Conservation (phyloP, 805 yeast genomes). For the Kuraishia molischiana region DNA sequence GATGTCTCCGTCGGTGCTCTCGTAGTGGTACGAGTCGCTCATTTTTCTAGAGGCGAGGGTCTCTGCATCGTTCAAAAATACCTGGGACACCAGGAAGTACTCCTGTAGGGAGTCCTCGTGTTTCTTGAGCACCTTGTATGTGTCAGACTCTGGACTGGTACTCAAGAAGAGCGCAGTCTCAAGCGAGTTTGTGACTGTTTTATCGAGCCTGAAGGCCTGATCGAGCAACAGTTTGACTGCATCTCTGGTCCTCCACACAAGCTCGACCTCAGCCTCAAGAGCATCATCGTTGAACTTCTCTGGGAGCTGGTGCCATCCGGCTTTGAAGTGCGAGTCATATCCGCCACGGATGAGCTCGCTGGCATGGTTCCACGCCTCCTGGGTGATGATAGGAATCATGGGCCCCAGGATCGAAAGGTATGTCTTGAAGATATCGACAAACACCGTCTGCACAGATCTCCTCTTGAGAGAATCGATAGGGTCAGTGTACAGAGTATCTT, state of each 20-base stretch:
- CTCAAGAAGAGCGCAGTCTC: constrained; percentile 40
- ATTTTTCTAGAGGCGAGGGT: background rate
- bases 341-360: constrained; percentile 22
- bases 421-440: constrained; percentile 45
- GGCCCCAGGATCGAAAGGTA: constrained; percentile 72
- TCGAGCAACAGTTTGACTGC: constrained; percentile 44
- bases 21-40: constrained; percentile 14
- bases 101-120: constrained; percentile 40
- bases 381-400: constrained; percentile 72
- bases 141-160: constrained; percentile 4
- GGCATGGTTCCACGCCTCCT: constrained; percentile 74
- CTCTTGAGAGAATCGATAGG: constrained; percentile 34
- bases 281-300: constrained; percentile 20
- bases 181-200: constrained; percentile 43
- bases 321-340: constrained; percentile 34
- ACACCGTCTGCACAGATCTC: constrained; percentile 53
- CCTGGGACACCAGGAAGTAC: constrained; percentile 55
- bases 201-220: constrained; percentile 40
- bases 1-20: constrained; percentile 18
- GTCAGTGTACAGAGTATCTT: constrained; percentile 81
- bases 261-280: constrained; percentile 33
- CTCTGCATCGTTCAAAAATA: constrained; percentile 22
- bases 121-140: constrained; percentile 10
- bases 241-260: constrained; percentile 33
- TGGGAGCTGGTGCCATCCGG: constrained; percentile 31